Evolutionary conservation across 129 eudicot species (phyloP).

Genomic region (Pittosporum tobira): DNA sequence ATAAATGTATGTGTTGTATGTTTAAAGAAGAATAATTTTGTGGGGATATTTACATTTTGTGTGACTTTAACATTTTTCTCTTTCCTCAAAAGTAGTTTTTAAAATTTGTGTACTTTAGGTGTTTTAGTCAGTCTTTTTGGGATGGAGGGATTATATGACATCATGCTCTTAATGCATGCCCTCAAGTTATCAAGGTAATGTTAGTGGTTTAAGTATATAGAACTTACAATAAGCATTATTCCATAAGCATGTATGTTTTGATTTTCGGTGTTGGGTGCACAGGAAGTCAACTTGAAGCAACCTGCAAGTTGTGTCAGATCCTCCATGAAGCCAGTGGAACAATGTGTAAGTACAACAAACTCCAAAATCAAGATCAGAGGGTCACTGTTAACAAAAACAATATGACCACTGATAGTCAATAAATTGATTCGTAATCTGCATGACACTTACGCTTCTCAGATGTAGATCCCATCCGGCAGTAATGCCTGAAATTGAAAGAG

Average conservation of each 20-base stretch:
- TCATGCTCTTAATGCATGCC: too few species aligned
- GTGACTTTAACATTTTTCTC: too few species aligned
- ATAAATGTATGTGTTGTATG: too few species aligned
- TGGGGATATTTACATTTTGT: too few species aligned
- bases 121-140: too few species aligned
- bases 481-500: slow-evolving; percentile 49
- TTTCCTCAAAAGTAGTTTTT: too few species aligned
- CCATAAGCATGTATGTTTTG: slow-evolving; percentile 96
- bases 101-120: too few species aligned
- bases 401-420: not conserved
- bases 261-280: slow-evolving; percentile 44
- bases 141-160: too few species aligned
- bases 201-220: not conserved
- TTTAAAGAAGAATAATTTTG: too few species aligned
- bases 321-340: not conserved
- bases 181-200: not conserved
- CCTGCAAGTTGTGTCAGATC: slow-evolving; percentile 43
- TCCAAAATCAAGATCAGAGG: not conserved
- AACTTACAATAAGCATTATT: slow-evolving; percentile 78
- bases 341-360: not conserved
- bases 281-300: slow-evolving; percentile 80
- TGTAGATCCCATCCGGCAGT: slow-evolving; percentile 81
- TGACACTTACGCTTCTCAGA: slow-evolving; percentile 60
- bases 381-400: slow-evolving; percentile 1
- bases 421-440: not conserved